Conservation (phyloP, 345 rosid genomes). For the Linum lewisii region DNA sequence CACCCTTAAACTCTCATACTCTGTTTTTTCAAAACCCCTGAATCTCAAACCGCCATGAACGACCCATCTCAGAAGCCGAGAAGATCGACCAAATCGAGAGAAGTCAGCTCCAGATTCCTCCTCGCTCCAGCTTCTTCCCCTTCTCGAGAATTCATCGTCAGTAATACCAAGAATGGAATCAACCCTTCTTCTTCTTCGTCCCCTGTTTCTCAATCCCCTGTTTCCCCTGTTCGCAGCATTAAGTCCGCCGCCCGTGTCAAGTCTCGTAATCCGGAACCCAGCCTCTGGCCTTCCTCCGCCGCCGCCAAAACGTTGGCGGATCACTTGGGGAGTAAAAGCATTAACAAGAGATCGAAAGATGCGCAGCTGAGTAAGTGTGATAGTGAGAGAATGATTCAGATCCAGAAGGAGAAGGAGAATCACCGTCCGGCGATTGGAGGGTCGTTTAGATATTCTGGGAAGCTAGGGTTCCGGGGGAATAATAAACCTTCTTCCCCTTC, state of each 20-base stretch:
- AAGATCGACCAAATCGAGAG: conserved; percentile 37
- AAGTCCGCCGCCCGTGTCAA: conserved; percentile 10
- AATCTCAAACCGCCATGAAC: not conserved
- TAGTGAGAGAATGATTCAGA: conserved; percentile 17
- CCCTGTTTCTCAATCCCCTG: conserved; percentile 28
- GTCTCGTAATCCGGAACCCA: conserved; percentile 23
- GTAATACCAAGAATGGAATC: conserved; percentile 18
- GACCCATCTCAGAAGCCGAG: conserved; percentile 34
- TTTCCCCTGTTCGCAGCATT: conserved; percentile 4
- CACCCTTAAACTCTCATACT: not conserved
- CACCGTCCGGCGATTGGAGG: conserved; percentile 41
- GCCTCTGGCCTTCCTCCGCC: conserved; percentile 49
- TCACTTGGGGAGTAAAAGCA: conserved; percentile 36
- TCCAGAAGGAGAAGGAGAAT: conserved; percentile 51
- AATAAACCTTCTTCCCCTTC: conserved; percentile 12
- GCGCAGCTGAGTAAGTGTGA: conserved; percentile 26
- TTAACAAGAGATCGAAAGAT: conserved; percentile 17
- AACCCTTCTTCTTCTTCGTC: conserved; percentile 15
- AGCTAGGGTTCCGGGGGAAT: conserved; percentile 31
- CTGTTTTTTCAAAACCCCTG: not conserved
- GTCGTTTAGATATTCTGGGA: conserved; percentile 42
- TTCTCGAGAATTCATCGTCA: not conserved
- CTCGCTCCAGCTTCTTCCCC: conserved; percentile 27
- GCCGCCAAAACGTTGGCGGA: conserved; percentile 36
- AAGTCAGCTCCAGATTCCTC: conserved; percentile 59